Base-by-base conservation (phyloP, 2,329 filamentous ascomycete genomes). In the Penicillium sumatraense region DNA sequence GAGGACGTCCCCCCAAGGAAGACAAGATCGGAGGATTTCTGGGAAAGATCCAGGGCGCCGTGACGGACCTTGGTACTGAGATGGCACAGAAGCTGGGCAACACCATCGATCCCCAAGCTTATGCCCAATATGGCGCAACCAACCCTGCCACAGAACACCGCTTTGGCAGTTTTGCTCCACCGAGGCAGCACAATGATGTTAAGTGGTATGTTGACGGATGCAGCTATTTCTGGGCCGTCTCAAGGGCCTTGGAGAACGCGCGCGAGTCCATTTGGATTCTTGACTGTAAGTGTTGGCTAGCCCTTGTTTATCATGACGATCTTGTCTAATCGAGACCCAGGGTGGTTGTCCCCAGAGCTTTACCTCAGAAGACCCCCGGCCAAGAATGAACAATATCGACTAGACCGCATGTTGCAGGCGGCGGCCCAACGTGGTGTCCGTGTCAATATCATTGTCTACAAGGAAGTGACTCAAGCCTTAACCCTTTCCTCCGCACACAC, bases 181-280 rank as follows among this genome's bases (percentile, higher is more conserved):
- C 87, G 66, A 83, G 89, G 18, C 83, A 84, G 27, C 88, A 89
- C 53, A 88, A 91, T 68, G 79, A 86, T 60, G 86, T 85, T 59
- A 96, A 96, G 79, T 96, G 91, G 90, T 93, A 89, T 73, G 89
- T 95, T 16, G 90, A 95, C 69, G 91, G 89, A 6, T 90, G 88
- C 69, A 86, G 86, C 8, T 95, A 96, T 71, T 92, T 96, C 78
- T 92, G 87, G 81, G 91, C 92, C 13, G 89, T 96, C 1, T 91
- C 88, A 24, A 80, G 88, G 59, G 91, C 92, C 2, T 76, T 96
- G 48, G 89, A 95, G 75, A 86, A 84, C 67, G 91, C 91, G 2
- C 82, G 80, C 60, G 86, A 93, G 64, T 89, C 84, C 38, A 89
- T 96, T 64, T 93, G 89, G 83, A 96, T 96, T 61, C 78, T 96